Evolutionary conservation across 352 stramenopile species (phyloP), one percentile per base, ranked within the genome.

Genomic region (Phytopythium boreale): DNA sequence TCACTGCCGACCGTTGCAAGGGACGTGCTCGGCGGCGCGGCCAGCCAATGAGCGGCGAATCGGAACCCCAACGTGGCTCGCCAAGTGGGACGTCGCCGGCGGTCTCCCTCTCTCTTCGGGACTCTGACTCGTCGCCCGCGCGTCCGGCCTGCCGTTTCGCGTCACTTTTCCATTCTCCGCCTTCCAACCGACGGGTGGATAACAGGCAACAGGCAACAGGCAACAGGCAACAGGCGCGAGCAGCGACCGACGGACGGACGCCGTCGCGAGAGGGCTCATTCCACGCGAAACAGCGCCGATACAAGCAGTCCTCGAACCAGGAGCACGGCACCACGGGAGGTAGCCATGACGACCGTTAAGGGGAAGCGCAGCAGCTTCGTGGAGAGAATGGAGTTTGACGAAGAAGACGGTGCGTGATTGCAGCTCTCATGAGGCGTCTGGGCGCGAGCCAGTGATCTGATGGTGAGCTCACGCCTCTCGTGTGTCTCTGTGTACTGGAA

Each of bases 381-480:
- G 22, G 56, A 61, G 56, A 26, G 56, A 10, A 50, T 61, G 36
- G 56, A 61, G 56, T 51, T 61, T n/a, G 56, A 61, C n/a, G 56
- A 51, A 22, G 39, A 61, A 5, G 56, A 61, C 26, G 39, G 56
- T 51, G 56, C 31, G 36, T 34, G 19, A 8, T 3, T 36, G 31
- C n/a, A n/a, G n/a, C n/a, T n/a, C n/a, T n/a, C n/a, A n/a, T n/a
- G n/a, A n/a, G n/a, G n/a, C n/a, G n/a, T n/a, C n/a, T n/a, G n/a
- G n/a, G n/a, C n/a, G n/a, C n/a, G n/a, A n/a, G n/a, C n/a, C n/a
- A n/a, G n/a, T n/a, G n/a, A n/a, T n/a, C n/a, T n/a, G n/a, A n/a
- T n/a, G n/a, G 20, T 12, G 17, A 15, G 34, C 52, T 59, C 15
- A 59, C 51, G 31, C 4, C 14, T 6, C n/a, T 34, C 10, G 51